phyloP scores from a whole-genome alignment of 2,329 filamentous ascomycete genomes.

The Akanthomyces dipterigenus region DNA sequence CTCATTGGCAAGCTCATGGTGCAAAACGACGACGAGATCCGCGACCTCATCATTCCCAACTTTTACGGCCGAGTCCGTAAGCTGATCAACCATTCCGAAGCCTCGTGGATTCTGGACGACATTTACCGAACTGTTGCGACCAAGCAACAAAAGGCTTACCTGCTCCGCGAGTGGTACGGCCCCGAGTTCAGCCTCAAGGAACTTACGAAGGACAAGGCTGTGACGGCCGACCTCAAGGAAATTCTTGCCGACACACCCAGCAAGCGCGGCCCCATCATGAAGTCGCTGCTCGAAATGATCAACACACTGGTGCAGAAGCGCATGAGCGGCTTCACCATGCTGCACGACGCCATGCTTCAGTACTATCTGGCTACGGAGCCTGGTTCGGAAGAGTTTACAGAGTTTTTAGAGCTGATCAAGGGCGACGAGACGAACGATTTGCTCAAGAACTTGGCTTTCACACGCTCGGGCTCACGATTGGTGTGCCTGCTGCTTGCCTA shows the following conservation, averaged over 20 bases:
- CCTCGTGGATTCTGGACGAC: slow-evolving; percentile 95
- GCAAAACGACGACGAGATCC: slow-evolving; percentile 81
- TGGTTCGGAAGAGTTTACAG: slow-evolving; percentile 73
- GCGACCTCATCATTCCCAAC: slow-evolving; percentile 83
- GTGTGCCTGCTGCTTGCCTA: slow-evolving; percentile 77
- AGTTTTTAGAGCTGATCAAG: slow-evolving; percentile 86
- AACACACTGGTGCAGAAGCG: slow-evolving; percentile 94
- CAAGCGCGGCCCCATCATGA: slow-evolving; percentile 83
- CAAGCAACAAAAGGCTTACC: slow-evolving; percentile 72
- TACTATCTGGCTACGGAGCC: slow-evolving; percentile 78
- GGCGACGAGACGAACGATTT: slow-evolving; percentile 86
- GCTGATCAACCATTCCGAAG: slow-evolving; percentile 92
- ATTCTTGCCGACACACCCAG: slow-evolving; percentile 74
- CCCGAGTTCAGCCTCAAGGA: slow-evolving; percentile 83
- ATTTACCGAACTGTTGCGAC: slow-evolving; percentile 87
- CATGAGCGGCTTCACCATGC: slow-evolving; percentile 91
- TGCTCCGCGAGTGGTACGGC: slow-evolving; percentile 94
- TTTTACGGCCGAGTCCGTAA: slow-evolving; percentile 92
- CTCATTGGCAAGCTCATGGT: slow-evolving; percentile 91
- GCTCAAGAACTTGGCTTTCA: slow-evolving; percentile 94
- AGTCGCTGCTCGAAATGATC: slow-evolving; percentile 76
- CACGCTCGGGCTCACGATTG: slow-evolving; percentile 75
- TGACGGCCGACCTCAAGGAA: slow-evolving; percentile 61
- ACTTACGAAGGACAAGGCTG: slow-evolving; percentile 43
- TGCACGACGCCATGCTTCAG: slow-evolving; percentile 97